These are phyloP conservation scores for Cyclostephanos invisitatus DNA, from an alignment of 108 stramenopile species.

Conservation along the genomic window DNA sequence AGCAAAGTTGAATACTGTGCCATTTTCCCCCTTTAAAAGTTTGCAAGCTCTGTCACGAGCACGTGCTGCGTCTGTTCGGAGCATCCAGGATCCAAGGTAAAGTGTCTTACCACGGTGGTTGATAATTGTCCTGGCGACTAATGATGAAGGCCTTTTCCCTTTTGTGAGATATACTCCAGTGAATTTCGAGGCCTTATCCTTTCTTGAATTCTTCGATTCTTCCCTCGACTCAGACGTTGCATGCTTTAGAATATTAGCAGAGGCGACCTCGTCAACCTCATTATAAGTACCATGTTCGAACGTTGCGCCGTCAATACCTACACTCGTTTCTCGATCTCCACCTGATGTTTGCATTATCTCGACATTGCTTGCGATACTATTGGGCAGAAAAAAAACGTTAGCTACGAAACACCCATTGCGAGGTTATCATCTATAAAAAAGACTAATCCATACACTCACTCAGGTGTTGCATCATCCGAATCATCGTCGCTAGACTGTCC, in stretches of 20 bases:
- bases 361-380: not conserved
- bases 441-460: not conserved
- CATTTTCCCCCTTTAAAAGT: not conserved
- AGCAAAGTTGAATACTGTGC: not conserved
- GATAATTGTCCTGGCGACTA: not conserved
- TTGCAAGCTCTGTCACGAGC: slow-evolving; percentile 3
- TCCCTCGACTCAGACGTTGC: too few relatives aligned
- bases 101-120: not conserved
- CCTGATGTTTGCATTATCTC: not conserved
- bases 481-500: too few relatives aligned
- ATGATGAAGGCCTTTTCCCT: not conserved
- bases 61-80: slow-evolving; percentile 11
- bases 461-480: not conserved
- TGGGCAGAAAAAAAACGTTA: too few relatives aligned
- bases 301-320: not conserved
- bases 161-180: not conserved
- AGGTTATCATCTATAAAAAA: not conserved
- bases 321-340: not conserved
- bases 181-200: not conserved
- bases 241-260: not conserved
- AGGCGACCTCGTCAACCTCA: not conserved
- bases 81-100: not conserved
- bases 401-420: not conserved
- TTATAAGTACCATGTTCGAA: not conserved
- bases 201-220: not conserved